Base-by-base conservation (phyloP, 495 filamentous ascomycete genomes). In the Hypoxylon fuscum region DNA sequence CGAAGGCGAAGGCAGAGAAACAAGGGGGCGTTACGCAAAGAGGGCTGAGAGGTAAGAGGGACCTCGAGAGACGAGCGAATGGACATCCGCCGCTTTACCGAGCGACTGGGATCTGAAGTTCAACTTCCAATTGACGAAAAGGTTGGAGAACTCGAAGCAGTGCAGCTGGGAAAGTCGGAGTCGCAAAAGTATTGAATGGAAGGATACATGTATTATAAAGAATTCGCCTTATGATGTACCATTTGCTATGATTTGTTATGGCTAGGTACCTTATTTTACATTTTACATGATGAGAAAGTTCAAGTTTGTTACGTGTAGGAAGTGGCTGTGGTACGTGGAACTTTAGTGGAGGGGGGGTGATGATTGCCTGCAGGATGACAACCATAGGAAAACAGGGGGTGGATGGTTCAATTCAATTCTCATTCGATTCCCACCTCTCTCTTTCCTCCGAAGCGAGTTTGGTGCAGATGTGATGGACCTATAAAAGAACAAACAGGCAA, bases 51-150 rank as follows among this genome's bases (percentile, higher is more conserved):
- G 59, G 50, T 38, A 38, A 42, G 46, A 49, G 42, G 40, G 32
- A 14, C n/a, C n/a, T n/a, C n/a, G 23, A 17, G n/a, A 47, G 31
- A 44, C n/a, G 32, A 55, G 14, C 38, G 35, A 55, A 47, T 54
- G 22, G 9, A 34, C 9, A 32, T 14, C 43, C 52, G 61, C 61
- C 45, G 61, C 5, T 64, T 64, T 64, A 64, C 61, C 61, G 61
- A 57, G 42, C 47, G 34, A 23, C 48, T 17, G 35, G 61, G 48
- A 49, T 55, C 17, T 14, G 43, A 59, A 41, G 43, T 5, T 17
- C 27, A 52, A 32, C 25, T 43, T 58, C 45, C 37, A 49, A 42
- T 48, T 48, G 34, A 48, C n/a, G 7, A 48, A 37, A 14, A 35
- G 27, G 17, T 42, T 41, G 37, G 35, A 17, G 29, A 23, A 18